Evolutionary conservation across 1,284 basidiomycete genomes (phyloP).

Genomic region (Apiotrichum sp.): DNA sequence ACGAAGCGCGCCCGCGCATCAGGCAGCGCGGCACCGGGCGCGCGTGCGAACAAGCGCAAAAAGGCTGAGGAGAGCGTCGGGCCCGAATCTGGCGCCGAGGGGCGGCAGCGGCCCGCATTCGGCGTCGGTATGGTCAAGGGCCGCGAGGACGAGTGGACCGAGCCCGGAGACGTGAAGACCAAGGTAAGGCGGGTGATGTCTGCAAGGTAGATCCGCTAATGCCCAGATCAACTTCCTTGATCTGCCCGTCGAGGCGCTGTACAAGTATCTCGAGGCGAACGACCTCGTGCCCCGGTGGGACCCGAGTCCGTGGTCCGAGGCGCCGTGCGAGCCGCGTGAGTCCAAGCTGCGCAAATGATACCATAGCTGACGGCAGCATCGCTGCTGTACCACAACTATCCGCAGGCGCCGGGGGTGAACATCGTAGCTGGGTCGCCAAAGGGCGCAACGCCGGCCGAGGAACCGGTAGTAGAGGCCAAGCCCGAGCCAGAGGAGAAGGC

Average conservation of each 20-base stretch:
- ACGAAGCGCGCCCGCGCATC: constrained; percentile 12
- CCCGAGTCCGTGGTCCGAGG: constrained; percentile 42
- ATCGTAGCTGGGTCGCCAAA: constrained; percentile 8
- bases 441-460: not conserved
- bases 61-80: constrained; percentile 29
- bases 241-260: constrained; percentile 38
- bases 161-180: constrained; percentile 35
- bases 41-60: constrained; percentile 28
- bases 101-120: constrained; percentile 8
- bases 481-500: not conserved
- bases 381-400: constrained; percentile 29
- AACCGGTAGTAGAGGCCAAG: not conserved
- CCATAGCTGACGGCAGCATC: constrained; percentile 20
- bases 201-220: not conserved
- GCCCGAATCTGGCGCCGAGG: constrained; percentile 11
- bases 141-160: constrained; percentile 34
- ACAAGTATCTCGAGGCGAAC: constrained; percentile 38
- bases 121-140: constrained; percentile 27
- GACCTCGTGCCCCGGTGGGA: constrained; percentile 41
- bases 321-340: constrained; percentile 39
- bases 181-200: constrained; percentile 28
- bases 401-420: constrained; percentile 21
- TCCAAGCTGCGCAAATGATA: not conserved
- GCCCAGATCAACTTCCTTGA: constrained; percentile 41
- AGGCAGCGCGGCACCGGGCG: not conserved